Evolutionary conservation across 176 grass and related monocot species (phyloP).

Genomic region (Oryza australiensis): DNA sequence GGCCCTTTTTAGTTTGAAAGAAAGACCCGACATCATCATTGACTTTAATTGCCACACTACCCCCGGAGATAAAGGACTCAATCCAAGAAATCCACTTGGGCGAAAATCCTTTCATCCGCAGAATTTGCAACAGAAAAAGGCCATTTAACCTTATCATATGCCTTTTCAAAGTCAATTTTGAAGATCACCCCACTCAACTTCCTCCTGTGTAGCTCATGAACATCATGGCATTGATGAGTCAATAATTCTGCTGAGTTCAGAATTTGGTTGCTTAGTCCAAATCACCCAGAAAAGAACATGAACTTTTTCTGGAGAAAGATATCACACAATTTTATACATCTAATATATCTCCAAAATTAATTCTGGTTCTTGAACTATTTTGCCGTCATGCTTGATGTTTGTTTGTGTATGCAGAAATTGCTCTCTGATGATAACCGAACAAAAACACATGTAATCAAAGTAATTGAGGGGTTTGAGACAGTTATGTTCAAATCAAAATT

Average conservation of each 20-base stretch:
- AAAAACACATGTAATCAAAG: slow-evolving; percentile 72
- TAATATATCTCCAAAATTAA: background rate
- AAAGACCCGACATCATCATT: too few relatives aligned
- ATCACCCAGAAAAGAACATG: background rate
- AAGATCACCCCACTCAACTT: too few relatives aligned
- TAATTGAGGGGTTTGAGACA: slow-evolving; percentile 93
- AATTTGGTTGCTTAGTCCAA: background rate
- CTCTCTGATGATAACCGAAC: slow-evolving; percentile 51
- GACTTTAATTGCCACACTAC: too few relatives aligned
- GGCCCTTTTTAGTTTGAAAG: too few relatives aligned
- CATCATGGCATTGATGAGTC: background rate
- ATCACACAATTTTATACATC: background rate
- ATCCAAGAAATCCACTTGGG: too few relatives aligned
- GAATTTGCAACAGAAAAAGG: too few relatives aligned
- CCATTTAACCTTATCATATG: too few relatives aligned
- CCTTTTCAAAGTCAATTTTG: too few relatives aligned
- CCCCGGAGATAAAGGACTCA: too few relatives aligned
- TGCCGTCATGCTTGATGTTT: background rate
- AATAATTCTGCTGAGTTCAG: background rate
- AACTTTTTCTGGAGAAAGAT: slow-evolving; percentile 20
- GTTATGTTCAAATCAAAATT: slow-evolving; percentile 89
- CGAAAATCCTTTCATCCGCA: too few relatives aligned
- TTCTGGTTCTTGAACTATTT: background rate
- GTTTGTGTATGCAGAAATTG: slow-evolving; percentile 63
- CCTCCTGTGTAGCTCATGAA: too few relatives aligned